These are phyloP conservation scores for Apiotrichum veenhuisii DNA, from an alignment of 1,284 basidiomycete species.

Conservation along the genomic window DNA sequence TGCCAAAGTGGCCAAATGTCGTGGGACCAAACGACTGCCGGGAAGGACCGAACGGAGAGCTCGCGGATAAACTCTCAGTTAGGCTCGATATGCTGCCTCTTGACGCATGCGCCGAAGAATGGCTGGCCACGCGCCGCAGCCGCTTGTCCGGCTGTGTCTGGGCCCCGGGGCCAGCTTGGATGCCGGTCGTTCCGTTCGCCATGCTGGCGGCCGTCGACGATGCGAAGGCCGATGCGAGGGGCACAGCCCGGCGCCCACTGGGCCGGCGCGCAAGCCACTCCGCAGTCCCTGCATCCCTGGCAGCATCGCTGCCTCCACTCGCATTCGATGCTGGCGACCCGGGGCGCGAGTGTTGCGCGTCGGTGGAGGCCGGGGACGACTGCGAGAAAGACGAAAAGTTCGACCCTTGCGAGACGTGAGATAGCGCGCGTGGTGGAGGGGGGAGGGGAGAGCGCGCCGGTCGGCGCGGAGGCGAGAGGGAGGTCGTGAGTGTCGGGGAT, in stretches of 20 bases:
- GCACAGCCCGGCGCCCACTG: not conserved
- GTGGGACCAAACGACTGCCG: conserved; percentile 1
- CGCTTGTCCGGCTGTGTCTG: not conserved
- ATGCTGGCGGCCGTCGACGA: not conserved
- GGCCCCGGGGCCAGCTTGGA: too few species aligned
- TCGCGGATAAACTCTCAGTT: not conserved
- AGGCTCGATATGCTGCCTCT: not conserved
- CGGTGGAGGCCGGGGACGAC: not conserved
- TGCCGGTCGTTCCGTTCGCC: not conserved
- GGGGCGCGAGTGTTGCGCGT: not conserved
- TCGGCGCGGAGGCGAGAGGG: not conserved
- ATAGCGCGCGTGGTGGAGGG: not conserved
- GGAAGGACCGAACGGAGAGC: not conserved
- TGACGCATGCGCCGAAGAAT: not conserved
- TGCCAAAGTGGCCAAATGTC: not conserved
- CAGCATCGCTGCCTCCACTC: not conserved
- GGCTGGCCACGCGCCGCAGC: not conserved
- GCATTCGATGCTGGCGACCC: not conserved
- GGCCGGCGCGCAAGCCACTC: conserved; percentile 19
- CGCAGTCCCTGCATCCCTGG: conserved; percentile 5
- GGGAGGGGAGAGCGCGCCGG: not conserved
- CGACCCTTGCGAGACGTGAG: not conserved
- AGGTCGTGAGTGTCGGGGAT: not conserved
- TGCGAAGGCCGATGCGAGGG: not conserved
- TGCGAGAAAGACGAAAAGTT: not conserved